phyloP scores from a whole-genome alignment of 1,284 basidiomycete species.

The Leccinum fuscescens region DNA sequence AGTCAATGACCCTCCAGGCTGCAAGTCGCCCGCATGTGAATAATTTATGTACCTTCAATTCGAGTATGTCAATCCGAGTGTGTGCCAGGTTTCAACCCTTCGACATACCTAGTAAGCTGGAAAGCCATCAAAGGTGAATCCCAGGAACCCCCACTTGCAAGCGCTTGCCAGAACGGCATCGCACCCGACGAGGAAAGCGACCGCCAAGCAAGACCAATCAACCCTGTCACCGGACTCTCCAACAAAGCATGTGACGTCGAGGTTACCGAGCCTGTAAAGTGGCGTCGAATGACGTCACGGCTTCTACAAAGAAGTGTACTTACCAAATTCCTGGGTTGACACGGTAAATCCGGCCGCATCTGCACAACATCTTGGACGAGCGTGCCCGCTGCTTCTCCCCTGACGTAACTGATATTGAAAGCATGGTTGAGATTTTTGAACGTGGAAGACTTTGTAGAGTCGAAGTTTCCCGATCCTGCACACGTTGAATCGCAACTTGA shows the following conservation, averaged over 20 bases:
- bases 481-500: constrained; percentile 19
- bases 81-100: background rate
- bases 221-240: constrained; percentile 38
- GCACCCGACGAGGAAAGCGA: constrained; percentile 42
- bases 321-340: constrained; percentile 41
- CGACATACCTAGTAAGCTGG: constrained; percentile 34
- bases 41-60: constrained; percentile 35
- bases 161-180: constrained; percentile 54
- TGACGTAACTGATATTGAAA: constrained; percentile 58
- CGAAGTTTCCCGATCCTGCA: constrained; percentile 28
- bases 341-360: constrained; percentile 48
- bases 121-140: constrained; percentile 44
- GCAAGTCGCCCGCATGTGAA: constrained; percentile 28
- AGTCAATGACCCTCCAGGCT: constrained; percentile 52
- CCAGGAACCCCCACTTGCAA: constrained; percentile 39
- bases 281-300: background rate
- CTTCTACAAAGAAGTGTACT: background rate
- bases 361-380: constrained; percentile 51
- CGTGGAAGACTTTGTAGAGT: constrained; percentile 26
- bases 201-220: constrained; percentile 52
- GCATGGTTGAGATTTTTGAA: constrained; percentile 25
- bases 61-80: background rate
- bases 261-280: constrained; percentile 21
- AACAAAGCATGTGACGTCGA: constrained; percentile 24
- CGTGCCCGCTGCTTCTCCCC: constrained; percentile 49